Evolutionary conservation across 805 yeast genomes (phyloP), one percentile per base, ranked within the genome.

Genomic region (Candida maris): DNA sequence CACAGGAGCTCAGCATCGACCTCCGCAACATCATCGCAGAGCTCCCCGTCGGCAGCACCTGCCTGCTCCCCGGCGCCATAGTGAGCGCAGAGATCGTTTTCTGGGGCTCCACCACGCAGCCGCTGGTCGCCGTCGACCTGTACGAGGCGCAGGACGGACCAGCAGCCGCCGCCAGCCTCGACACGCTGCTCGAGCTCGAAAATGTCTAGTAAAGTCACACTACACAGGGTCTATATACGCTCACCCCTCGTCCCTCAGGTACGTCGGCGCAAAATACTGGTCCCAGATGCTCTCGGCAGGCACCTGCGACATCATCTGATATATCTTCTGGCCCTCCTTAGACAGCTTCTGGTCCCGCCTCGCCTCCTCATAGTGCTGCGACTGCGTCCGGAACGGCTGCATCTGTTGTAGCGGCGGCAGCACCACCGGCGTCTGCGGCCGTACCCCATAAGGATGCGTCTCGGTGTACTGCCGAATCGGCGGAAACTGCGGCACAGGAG

Each of bases 221-320:
- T 28, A 17, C 18, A 7, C 18, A 15, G 9, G 15, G 18, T 15
- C n/a, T 8, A 8, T 16, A 13, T n/a, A 4, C 10, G 26, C n/a
- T 25, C 26, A 22, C 15, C 31, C 12, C 7, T 46, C 52, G 24
- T 50, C 54, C 6, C 32, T 39, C 7, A 35, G 33, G 20, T 41
- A 50, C 12, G 53, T 48, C 14, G 54, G 51, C 1, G 63, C 60
- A 51, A 79, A 77, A 46, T 75, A 75, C 46, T 77, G 83, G 35
- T 78, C 85, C 84, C 86, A 80, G 22, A 81, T 78, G 18, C 78
- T 66, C 37, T 80, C 86, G 3, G 76, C 70, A 4, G 83, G 79
- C 31, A 79, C 73, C 52, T 75, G 81, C 48, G 70, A 73, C 42
- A 81, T 71, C 64, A 81, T 61, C 48, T 79, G 84, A 51, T 69